phyloP scores from a whole-genome alignment of 1,284 basidiomycete species.

The Mycena sp. region DNA sequence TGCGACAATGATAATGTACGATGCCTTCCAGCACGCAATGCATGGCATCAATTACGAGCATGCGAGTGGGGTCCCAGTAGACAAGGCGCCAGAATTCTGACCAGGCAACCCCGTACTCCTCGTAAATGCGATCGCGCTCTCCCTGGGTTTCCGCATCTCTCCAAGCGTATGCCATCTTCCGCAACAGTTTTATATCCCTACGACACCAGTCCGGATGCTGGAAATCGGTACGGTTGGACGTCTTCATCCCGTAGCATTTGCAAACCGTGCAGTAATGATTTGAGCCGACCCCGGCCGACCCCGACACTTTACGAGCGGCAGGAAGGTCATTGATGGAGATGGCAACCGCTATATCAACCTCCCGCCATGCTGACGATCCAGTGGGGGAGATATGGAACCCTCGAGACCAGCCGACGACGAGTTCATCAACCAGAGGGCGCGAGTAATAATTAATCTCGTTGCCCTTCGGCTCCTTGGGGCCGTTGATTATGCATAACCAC shows the following conservation, averaged over 20 bases:
- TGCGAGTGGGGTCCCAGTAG: constrained; percentile 48
- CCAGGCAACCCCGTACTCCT: constrained; percentile 44
- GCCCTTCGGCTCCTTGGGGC: constrained; percentile 33
- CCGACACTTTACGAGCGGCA: constrained; percentile 36
- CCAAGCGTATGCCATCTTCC: constrained; percentile 37
- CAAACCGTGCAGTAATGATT: constrained; percentile 43
- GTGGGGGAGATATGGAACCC: constrained; percentile 33
- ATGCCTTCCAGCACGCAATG: constrained; percentile 43
- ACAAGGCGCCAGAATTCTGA: constrained; percentile 44
- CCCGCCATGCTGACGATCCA: constrained; percentile 12
- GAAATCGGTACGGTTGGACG: constrained; percentile 23
- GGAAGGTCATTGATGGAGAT: constrained; percentile 40
- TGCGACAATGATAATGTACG: constrained; percentile 34
- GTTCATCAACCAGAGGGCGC: constrained; percentile 34
- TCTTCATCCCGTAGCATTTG: constrained; percentile 28
- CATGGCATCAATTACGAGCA: constrained; percentile 47
- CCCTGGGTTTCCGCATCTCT: constrained; percentile 32
- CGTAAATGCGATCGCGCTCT: constrained; percentile 33
- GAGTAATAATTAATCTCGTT: constrained; percentile 32
- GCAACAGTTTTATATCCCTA: constrained; percentile 12
- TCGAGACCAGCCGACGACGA: constrained; percentile 30
- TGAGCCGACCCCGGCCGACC: constrained; percentile 30
- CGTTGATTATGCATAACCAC: constrained; percentile 40
- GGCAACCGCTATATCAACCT: constrained; percentile 30
- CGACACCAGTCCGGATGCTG: constrained; percentile 14